Base-by-base conservation (phyloP, 1,284 basidiomycete species). In the Apiotrichum domesticum region DNA sequence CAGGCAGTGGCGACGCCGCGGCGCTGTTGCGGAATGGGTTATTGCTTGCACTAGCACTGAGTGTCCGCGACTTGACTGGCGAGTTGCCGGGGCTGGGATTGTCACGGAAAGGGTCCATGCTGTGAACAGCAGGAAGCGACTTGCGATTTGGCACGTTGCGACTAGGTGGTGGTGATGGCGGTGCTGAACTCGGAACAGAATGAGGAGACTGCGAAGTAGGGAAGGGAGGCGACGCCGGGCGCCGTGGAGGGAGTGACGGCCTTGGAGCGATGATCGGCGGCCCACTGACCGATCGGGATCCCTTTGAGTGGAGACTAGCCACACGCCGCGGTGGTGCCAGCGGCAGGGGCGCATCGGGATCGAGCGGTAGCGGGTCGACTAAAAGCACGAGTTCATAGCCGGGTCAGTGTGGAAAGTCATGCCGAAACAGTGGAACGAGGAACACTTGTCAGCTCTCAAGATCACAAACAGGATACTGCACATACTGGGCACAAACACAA, bases 401-500 rank as follows among this genome's bases (percentile, higher is more conserved):
- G 29, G 29, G 29, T 29, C 29, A 29, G 29, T 29, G 29, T 29
- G 29, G 29, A 29, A 29, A 3, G 29, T 3, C 29, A 29, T 29
- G 3, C 2, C 29, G 29, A 29, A 29, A 29, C 29, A 29, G 35
- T 13, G 9, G 21, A 29, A 10, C 39, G 11, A 29, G 29, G 3
- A 29, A 29, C 48, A n/a, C 8, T 29, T 15, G 15, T 45, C 43
- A 15, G 43, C 8, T 29, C 10, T 21, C 29, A 37, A 6, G n/a
- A 13, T 35, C 32, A 9, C 4, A 21, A 14, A 46, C 6, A 7
- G 9, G 45, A 34, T 8, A 11, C 9, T 11, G 8, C 1, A 43
- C 33, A 32, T 14, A 64, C 63, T 55, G 8, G 63, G 58, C 33
- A 63, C 58, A 44, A 65, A 65, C 21, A 62, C 58, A 10, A 65